phyloP scores from a whole-genome alignment of 2,329 filamentous ascomycete species.

The Hypoxylon sp. region DNA sequence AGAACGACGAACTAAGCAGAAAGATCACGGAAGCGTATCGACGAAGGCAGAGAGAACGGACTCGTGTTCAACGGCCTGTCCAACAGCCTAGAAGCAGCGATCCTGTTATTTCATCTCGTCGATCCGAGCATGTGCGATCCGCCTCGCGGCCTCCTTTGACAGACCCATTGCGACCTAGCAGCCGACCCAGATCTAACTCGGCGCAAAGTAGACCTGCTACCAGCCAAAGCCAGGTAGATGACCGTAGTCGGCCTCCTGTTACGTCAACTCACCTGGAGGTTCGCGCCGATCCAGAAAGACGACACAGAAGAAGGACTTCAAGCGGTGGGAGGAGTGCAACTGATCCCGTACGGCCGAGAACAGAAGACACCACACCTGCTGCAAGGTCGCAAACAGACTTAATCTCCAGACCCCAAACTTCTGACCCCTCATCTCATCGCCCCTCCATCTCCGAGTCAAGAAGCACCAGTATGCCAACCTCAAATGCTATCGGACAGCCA shows the following conservation, averaged over 20 bases:
- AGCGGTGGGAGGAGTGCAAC: conserved; percentile 69
- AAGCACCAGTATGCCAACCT: conserved; percentile 55
- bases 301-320: conserved; percentile 62
- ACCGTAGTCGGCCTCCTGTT: conserved; percentile 65
- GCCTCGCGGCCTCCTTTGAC: conserved; percentile 45
- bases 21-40: conserved; percentile 91
- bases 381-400: conserved; percentile 76
- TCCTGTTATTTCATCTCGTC: conserved; percentile 56
- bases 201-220: conserved; percentile 52
- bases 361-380: conserved; percentile 62
- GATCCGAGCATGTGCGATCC: conserved; percentile 49
- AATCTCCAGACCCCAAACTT: conserved; percentile 57
- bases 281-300: conserved; percentile 60
- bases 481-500: conserved; percentile 41
- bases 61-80: conserved; percentile 58
- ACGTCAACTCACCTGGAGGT: conserved; percentile 63
- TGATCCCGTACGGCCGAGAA: conserved; percentile 58
- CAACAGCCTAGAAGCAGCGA: conserved; percentile 58
- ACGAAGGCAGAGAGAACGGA: conserved; percentile 75
- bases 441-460: conserved; percentile 59
- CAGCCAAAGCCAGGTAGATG: conserved; percentile 58
- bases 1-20: conserved; percentile 91
- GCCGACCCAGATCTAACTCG: conserved; percentile 50
- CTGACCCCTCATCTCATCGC: conserved; percentile 55
- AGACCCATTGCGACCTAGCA: conserved; percentile 46